Evolutionary conservation across 768 basidiomycete species (phyloP), one percentile per base, ranked within the genome.

Genomic region (Auricularia sp.): DNA sequence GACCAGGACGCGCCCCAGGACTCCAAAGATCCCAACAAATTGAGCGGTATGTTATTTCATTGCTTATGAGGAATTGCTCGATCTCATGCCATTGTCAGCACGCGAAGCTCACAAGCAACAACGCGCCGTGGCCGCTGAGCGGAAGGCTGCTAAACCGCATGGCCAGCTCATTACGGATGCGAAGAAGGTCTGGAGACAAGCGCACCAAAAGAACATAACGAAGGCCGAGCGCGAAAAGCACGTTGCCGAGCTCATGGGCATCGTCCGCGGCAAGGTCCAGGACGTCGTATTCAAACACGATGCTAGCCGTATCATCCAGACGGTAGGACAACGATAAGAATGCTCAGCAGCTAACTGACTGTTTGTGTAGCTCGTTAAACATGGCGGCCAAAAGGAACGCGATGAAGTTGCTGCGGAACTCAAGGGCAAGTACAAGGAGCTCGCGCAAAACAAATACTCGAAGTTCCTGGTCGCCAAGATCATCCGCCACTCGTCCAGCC

Each of bases 261-360:
- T 88, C 56, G 85, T 94, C 24, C 84, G 88, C 24, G 93, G 92
- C 3, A 85, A 86, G 68, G 86, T 96, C 54, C 86, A 87, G 66
- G 93, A 94, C 37, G 86, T 96, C 44, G 88, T 90, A 1, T 83
- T 92, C 72, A 96, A 94, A 74, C 94, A 96, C 70, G 93, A 96
- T 74, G 93, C 92, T 7, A 93, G 92, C 70, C 83, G 88, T 68
- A 92, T 92, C 66, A 83, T 90, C 24, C 89, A 90, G 73, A 89
- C 85, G 0, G 78, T 66, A 29, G 34, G 62, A 54, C 16, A 10
- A 35, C 35, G 13, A 39, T 34, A 21, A 29, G 5, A 13, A 16
- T 39, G 59, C n/a, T 24, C 2, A 14, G 7, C 14, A 24, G 37
- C 61, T 10, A 62, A 14, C 61, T 29, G 29, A 29, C 29, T 29